A percentile compares a stretch with the other conserved stretches of the same genome.
Conservation (phyloP, 2,329 filamentous ascomycete species). For the Dactylellina leptospora region DNA sequence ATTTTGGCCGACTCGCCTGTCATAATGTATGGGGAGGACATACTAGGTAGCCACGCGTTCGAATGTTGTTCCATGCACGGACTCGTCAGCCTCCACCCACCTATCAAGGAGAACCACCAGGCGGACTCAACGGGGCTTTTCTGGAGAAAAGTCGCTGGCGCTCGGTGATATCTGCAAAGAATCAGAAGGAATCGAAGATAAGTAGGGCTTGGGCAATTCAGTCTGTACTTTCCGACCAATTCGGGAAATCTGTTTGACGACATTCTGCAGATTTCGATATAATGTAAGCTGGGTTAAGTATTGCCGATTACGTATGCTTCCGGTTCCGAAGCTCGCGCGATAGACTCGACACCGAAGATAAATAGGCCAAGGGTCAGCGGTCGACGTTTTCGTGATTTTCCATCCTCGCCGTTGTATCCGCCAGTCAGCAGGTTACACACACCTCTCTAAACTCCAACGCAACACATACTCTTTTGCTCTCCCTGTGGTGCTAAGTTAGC, state of each 20-base stretch:
- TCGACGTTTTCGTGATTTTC: too few relatives aligned
- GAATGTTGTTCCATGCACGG: neutral
- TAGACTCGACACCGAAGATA: too few relatives aligned
- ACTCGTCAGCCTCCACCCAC: slow-evolving; percentile 1
- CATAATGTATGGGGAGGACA: neutral
- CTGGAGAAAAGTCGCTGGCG: neutral
- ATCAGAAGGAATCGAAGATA: neutral
- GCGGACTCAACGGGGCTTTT: slow-evolving; percentile 8
- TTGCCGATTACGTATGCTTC: too few relatives aligned
- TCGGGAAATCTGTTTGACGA: neutral
- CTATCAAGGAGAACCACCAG: slow-evolving; percentile 7
- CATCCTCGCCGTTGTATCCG: too few relatives aligned
- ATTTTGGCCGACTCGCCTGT: slow-evolving; percentile 23
- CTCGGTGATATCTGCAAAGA: neutral
- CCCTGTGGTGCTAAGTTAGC: neutral
- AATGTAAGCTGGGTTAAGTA: too few relatives aligned
- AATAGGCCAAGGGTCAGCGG: too few relatives aligned
- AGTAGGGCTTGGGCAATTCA: slow-evolving; percentile 1
- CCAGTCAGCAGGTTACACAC: slow-evolving; percentile 14
- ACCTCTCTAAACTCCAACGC: neutral
- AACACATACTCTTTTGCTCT: neutral
- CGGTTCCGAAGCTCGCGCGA: too few relatives aligned
- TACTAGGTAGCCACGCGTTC: neutral
- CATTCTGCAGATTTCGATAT: neutral
- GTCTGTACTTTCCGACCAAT: neutral